Evolutionary conservation across 352 stramenopile genomes (phyloP).

Genomic region (Thalassiosira delicatula): DNA sequence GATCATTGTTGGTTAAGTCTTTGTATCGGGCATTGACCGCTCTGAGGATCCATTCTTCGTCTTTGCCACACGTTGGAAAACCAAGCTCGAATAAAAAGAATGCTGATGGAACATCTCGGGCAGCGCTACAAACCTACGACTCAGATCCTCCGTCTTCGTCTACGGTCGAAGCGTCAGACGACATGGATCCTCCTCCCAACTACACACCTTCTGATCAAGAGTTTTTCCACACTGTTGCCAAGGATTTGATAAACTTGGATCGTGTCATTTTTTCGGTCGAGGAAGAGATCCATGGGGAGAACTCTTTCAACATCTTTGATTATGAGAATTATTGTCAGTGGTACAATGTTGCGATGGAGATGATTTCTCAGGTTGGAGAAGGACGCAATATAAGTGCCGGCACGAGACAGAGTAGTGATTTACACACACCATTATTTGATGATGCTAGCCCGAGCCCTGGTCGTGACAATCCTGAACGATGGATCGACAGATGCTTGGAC

Average conservation of each 20-base stretch:
- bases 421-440: neutral
- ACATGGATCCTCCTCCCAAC: neutral
- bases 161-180: neutral
- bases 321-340: constrained; percentile 33
- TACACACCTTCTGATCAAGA: constrained; percentile 12
- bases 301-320: constrained; percentile 12
- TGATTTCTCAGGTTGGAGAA: neutral
- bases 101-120: too few relatives aligned
- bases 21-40: constrained; percentile 34
- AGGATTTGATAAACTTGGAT: constrained; percentile 50
- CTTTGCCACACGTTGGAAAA: constrained; percentile 9
- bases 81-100: constrained; percentile 4
- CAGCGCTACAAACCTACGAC: neutral
- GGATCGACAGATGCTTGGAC: constrained; percentile 59
- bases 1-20: constrained; percentile 31
- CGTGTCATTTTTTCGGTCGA: constrained; percentile 53
- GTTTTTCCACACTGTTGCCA: constrained; percentile 33
- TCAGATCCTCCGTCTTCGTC: too few relatives aligned
- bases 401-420: neutral
- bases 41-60: neutral
- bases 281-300: constrained; percentile 43
- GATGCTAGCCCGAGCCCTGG: neutral
- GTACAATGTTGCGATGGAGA: constrained; percentile 32
- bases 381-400: neutral
- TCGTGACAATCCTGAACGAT: constrained; percentile 43